Evolutionary conservation across 108 stramenopile species (phyloP), one percentile per base, ranked within the genome.

Genomic region (Pseudonitzschia pungens): DNA sequence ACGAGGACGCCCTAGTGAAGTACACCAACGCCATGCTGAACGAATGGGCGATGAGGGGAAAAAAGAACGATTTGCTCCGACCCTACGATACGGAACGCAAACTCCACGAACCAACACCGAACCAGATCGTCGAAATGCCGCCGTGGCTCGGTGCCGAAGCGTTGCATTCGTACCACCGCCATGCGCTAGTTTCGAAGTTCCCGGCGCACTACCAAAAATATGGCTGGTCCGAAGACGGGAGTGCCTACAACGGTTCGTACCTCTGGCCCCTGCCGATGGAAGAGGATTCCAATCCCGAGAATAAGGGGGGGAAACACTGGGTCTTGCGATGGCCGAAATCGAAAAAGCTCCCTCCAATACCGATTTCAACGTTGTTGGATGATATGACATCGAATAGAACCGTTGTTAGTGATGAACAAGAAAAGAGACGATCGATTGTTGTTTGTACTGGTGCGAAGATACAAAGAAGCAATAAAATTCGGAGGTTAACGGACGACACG

Each of bases 91-190:
- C 2, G 21, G 63, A 43, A 21, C 22, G 27, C 4, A 28, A 28
- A 65, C 27, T 65, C 24, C 5, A 43, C 21, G 63, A 26, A 36
- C 36, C 36, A 36, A 36, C 36, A 6, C 36, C 2, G 6, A 36
- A 36, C 6, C 36, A 36, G 40, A 33, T 4, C 6, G 21, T 28
- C 5, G 7, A 27, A 22, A 65, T 65, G 63, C 63, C 63, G 2
- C 63, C 63, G 22, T 65, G 63, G 63, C 63, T 65, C 21, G 63
- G 63, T 28, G 21, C 22, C 32, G 42, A 65, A 22, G 27, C 22
- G 7, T 7, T 65, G n/a, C 63, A 65, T 65, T 65, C 63, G 5
- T 65, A 65, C 27, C 63, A 65, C 27, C 63, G 63, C 21, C 63
- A 65, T 7, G 63, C 63, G n/a, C 63, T 65, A 4, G n/a, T 65